Percentiles rank a stretch among this genome's conserved stretches.
Conservation (phyloP, 345 rosid genomes). For the Heritiera fomes region DNA sequence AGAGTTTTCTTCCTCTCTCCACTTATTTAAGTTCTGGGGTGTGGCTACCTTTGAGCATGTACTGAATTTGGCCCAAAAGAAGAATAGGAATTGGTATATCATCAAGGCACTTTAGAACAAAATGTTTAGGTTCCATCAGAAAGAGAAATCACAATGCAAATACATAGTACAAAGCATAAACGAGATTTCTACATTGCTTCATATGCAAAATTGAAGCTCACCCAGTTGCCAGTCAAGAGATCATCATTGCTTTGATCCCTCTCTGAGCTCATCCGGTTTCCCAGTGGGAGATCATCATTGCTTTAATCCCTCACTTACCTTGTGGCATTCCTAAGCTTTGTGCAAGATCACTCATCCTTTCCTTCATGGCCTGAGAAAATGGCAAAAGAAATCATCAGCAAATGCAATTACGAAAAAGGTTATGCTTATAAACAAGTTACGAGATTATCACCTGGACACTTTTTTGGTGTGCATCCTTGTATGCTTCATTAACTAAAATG, state of each 20-base stretch:
- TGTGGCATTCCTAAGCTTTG: constrained; percentile 96
- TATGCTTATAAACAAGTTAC: not conserved
- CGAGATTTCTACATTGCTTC: constrained; percentile 17
- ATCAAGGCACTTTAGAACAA: constrained; percentile 29
- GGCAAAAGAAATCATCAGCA: constrained; percentile 10
- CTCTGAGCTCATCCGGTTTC: too few species aligned
- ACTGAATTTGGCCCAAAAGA: not conserved
- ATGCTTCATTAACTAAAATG: constrained; percentile 74
- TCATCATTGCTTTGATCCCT: not conserved
- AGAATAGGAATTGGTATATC: constrained; percentile 4
- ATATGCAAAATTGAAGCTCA: constrained; percentile 30
- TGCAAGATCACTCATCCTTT: constrained; percentile 86
- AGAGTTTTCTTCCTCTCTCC: too few species aligned
- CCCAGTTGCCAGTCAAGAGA: not conserved
- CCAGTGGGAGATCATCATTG: constrained; percentile 22
- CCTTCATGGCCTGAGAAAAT: constrained; percentile 76
- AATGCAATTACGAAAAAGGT: not conserved
- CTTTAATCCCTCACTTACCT: constrained; percentile 62
- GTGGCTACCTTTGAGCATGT: not conserved
- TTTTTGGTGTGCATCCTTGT: constrained; percentile 91
- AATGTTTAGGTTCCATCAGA: too few species aligned
- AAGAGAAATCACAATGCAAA: not conserved
- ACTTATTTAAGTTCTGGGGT: not conserved
- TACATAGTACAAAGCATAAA: constrained; percentile 10
- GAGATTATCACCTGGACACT: constrained; percentile 60